Base-by-base conservation (phyloP, 2,329 filamentous ascomycete species). In the Neoarthrinium moseri region DNA sequence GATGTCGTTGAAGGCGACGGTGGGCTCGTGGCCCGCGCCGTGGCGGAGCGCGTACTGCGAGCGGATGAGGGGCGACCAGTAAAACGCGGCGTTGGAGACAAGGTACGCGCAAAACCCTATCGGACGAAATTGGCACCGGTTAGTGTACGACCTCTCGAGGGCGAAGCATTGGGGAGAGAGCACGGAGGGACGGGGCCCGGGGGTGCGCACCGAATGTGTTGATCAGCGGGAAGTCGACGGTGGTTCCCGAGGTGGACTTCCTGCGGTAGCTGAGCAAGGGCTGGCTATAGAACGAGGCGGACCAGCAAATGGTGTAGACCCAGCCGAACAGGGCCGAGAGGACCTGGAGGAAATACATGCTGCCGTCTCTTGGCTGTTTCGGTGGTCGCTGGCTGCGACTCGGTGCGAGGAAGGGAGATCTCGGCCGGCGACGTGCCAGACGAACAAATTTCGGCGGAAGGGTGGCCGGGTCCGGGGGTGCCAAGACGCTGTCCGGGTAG, bases 211-310 rank as follows among this genome's bases (percentile, higher is more conserved):
- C 82, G 4, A 85, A 59, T 21, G 72, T 68, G 67, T 94, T 94
- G 56, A 90, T 75, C 15, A 87, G 76, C 15, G 90, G 90, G 60
- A 95, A 96, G 65, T 96, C 91, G 53, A 95, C 85, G 1, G 90
- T 89, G 4, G 92, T 84, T 32, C 94, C 94, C 17, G 81, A 78
- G 4, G 91, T 96, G 7, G 89, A 87, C 47, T 81, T 81, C 44
- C 90, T 85, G 23, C 74, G 74, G 64, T 77, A 86, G 74, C 96
- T 97, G 51, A 90, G 78, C 50, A 95, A 69, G 6, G 87, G 83
- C 64, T 97, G 94, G 2, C 92, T 91, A 65, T 97, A 97, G 71
- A 96, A 97, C 13, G 90, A 95, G 13, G 85, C 70, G 11, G 88
- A 92, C 92, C 92, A 94, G 66, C 80, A 83, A 39, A 84, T 53